phyloP scores from a whole-genome alignment of 2,329 filamentous ascomycete genomes.

The Aureobasidium sp. region DNA sequence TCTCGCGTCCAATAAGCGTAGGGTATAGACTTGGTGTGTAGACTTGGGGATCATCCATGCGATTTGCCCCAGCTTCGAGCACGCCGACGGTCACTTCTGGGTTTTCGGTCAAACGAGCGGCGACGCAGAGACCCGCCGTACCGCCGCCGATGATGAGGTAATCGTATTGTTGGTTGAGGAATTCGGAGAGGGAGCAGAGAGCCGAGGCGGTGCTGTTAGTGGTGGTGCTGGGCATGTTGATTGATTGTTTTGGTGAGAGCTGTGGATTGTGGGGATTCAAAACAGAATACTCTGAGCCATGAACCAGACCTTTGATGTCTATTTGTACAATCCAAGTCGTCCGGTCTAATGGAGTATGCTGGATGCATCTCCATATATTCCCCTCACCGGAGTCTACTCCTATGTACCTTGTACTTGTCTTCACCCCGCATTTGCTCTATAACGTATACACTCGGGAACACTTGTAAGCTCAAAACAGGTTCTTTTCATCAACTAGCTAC shows the following conservation, averaged over 20 bases:
- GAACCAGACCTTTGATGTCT: background rate
- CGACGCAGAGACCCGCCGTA: conserved; percentile 26
- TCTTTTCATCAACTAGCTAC: too few species aligned
- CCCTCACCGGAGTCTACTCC: background rate
- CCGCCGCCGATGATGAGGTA: conserved; percentile 29
- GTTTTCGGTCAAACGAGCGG: conserved; percentile 27
- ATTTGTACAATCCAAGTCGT: background rate
- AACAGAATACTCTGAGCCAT: too few species aligned
- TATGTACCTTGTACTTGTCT: conserved; percentile 1
- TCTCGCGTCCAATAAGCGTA: conserved; percentile 34
- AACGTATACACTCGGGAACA: background rate
- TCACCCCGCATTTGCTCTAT: background rate
- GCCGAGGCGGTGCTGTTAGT: background rate
- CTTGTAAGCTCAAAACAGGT: too few species aligned
- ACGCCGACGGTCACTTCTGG: conserved; percentile 32
- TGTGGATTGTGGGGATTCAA: too few species aligned
- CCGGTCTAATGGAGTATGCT: background rate
- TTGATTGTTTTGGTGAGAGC: background rate
- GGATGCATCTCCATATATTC: background rate
- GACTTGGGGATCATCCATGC: conserved; percentile 33
- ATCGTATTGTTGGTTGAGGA: conserved; percentile 30
- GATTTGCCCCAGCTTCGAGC: conserved; percentile 36
- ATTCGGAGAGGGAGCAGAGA: conserved; percentile 30
- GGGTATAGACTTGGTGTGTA: conserved; percentile 37
- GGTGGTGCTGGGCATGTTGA: background rate